Base-by-base conservation (phyloP, 2,329 filamentous ascomycete species). In the Fusarium temperatum region DNA sequence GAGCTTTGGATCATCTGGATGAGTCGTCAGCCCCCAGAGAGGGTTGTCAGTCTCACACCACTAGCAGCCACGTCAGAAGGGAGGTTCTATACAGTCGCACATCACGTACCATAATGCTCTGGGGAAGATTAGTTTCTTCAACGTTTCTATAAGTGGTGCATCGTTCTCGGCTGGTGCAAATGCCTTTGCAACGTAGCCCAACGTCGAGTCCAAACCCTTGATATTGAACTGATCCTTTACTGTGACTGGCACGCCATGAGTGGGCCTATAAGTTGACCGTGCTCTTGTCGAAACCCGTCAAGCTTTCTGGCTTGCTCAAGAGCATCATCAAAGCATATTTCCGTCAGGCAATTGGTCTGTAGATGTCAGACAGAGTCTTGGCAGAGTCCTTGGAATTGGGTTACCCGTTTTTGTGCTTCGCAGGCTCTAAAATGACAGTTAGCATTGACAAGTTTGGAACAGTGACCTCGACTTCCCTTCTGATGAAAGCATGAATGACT, bases 371-470 rank as follows among this genome's bases (percentile, higher is more conserved):
- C 8, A 51, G 3, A 26, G 3, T 11, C n/a, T 4, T 5, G 12
- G 17, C 4, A 20, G 14, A 30, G 28, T 12, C 6, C 2, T 17
- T 9, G 15, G 4, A n/a, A 17, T 5, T 9, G 22, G 0, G 0
- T 10, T 60, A 60, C 57, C 45, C 41, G 30, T 17, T 53, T 28
- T 6, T 55, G 36, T 4, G 28, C 58, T 14, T 61, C 7, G 14
- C 36, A 42, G 2, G 58, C n/a, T 20, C 45, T 54, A 10, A 3
- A 20, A 9, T 8, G 2, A 53, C 13, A 0, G 30, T 53, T 36
- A 26, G 32, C 12, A 20, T 20, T 3, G 13, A 20, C 8, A 6
- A 8, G 3, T 10, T 6, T 13, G 22, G 0, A 11, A 11, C 4
- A 6, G 30, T 36, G n/a, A 15, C 0, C 5, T 26, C 3, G 12